Percentiles rank a stretch among this genome's conserved stretches.
phyloP scores from a whole-genome alignment of 2,329 filamentous ascomycete species.

The Endothia cerciana region DNA sequence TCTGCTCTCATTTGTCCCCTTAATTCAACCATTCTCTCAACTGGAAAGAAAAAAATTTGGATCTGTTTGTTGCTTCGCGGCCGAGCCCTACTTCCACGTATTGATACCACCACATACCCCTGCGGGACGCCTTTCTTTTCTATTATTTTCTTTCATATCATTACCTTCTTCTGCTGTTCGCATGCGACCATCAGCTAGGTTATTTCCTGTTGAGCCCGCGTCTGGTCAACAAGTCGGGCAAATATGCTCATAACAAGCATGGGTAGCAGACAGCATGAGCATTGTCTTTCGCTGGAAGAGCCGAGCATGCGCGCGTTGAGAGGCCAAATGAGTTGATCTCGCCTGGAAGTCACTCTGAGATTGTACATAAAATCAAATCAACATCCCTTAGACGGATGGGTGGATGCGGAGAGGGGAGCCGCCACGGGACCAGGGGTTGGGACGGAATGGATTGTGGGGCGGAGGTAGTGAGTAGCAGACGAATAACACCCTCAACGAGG shows the following conservation, averaged over 20 bases:
- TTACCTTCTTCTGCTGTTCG: slow-evolving; percentile 2
- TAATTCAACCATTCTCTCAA: slow-evolving; percentile 9
- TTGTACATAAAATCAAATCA: background rate
- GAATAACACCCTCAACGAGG: slow-evolving; percentile 2
- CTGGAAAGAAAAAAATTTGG: slow-evolving; percentile 28
- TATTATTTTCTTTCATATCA: slow-evolving; percentile 13
- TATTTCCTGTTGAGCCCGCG: slow-evolving; percentile 6
- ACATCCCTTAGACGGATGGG: background rate
- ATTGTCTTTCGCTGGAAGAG: background rate
- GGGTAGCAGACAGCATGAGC: background rate
- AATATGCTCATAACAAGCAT: slow-evolving; percentile 10
- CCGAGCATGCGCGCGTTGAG: background rate
- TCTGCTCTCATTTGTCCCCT: slow-evolving; percentile 26
- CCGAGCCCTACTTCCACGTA: slow-evolving; percentile 22
- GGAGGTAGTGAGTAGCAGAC: slow-evolving; percentile 6
- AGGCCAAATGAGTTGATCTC: background rate
- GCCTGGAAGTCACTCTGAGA: background rate
- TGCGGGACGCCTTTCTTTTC: background rate
- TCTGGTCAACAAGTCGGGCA: slow-evolving; percentile 2
- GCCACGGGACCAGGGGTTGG: background rate
- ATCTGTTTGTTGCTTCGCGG: slow-evolving; percentile 23
- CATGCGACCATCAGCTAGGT: background rate
- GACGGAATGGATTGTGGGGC: too few relatives aligned
- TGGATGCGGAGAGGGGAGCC: background rate
- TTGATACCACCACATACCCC: slow-evolving; percentile 30